Evolutionary conservation across 192 early-diverging fungal genomes (phyloP), one percentile per base, ranked within the genome.

Genomic region (Diversispora eburnea): DNA sequence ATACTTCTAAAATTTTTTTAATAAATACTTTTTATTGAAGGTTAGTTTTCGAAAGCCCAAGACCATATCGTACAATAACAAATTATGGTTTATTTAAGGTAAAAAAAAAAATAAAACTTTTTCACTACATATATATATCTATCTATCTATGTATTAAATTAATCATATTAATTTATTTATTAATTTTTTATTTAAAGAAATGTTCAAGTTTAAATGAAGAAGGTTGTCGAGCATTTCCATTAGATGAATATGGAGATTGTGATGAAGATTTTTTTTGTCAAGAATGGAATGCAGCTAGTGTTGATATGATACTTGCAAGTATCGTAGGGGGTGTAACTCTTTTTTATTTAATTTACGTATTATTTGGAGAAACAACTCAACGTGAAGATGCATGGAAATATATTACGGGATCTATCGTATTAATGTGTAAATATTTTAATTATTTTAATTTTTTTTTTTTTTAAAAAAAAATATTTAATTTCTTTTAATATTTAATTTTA

Each of bases 81-180:
- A 64, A 64, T 55, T 73, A 73, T 73, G 72, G 72, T 64, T 13
- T 73, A 49, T 73, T 55, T 64, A 10, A 10, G 33, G 72, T 73
- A 73, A 64, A 20, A 13, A 58, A 43, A 52, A 19, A 10, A 3
- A 9, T 3, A 3, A 54, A 54, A 0, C 51, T 54, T 17, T 17
- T 9, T 49, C 7, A 5, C 10, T 8, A 49, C 10, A 10, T 49
- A 10, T 49, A 5, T 49, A 10, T 49, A 10, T 49, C 47, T 8
- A 49, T 49, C 47, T 8, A 8, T 8, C 10, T 8, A 49, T 49
- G 47, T 49, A 49, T 10, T 55, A n/a, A 19, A 13, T n/a, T 48
- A 19, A 33, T 19, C 19, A 3, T 5, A 5, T 48, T 4, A 19
- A 20, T 20, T 7, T 41, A 41, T n/a, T 55, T 10, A 20, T n/a